Base-by-base conservation (phyloP, 2,329 filamentous ascomycete genomes). In the Hypoxylon sp. region DNA sequence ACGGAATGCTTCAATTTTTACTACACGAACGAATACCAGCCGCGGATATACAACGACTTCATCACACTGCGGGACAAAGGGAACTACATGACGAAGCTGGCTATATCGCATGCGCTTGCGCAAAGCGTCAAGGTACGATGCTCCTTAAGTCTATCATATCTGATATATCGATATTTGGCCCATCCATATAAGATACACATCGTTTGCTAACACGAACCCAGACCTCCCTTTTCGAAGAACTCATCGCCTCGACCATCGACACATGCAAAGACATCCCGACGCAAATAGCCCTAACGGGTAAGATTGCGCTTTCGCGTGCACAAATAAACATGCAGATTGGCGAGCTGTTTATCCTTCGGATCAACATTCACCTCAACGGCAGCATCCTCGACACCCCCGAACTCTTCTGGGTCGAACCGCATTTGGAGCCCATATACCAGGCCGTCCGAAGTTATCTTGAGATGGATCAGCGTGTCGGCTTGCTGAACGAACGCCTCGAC, bases 301-400 rank as follows among this genome's bases (percentile, higher is more conserved):
- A 95, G 77, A 96, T 99, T 77, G 91, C 93, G 61, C 89, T 99
- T 65, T 94, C 91, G 65, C 90, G 95, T 48, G 90, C 90, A 66
- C 90, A 98, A 79, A 98, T 99, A 85, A 98, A 98, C 85, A 98
- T 98, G 95, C 95, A 98, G 82, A 98, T 99, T 68, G 96, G 96
- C 79, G 95, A 99, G 83, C 89, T 99, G 60, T 99, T 99, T 81
- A 98, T 99, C 77, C 85, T 99, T 33, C 90, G 96, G 67, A 98
- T 99, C 83, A 98, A 96, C 80, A 98, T 99, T 77, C 97, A 99
- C 82, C 87, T 99, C 56, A 97, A 98, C 80, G 96, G 96, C 35
- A 97, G 93, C 31, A 95, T 99, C 5, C 90, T 99, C 42, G 96
- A 99, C 80, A 97, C 95, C 8, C 96, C 96, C 0, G 96, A 99